These are phyloP conservation scores for Ballota nigra DNA, from an alignment of 257 asterid genomes.

Conservation along the genomic window DNA sequence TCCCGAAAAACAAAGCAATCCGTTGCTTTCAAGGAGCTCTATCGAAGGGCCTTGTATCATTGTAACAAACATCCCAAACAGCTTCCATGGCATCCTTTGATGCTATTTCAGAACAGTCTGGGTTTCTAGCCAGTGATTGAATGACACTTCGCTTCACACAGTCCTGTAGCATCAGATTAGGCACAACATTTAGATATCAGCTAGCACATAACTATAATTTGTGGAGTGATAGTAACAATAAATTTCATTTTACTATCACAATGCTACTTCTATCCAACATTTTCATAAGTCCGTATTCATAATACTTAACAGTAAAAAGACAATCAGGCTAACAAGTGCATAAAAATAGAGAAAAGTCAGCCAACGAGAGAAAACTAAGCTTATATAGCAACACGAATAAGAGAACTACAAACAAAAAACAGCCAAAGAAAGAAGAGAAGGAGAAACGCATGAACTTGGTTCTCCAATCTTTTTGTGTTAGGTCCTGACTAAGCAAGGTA, in stretches of 20 bases:
- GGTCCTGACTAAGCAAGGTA: too few relatives aligned
- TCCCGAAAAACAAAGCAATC: background rate
- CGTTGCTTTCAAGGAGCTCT: constrained; percentile 89
- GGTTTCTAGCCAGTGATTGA: constrained; percentile 61
- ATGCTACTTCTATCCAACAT: background rate
- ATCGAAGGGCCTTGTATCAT: constrained; percentile 87
- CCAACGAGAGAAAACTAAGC: background rate
- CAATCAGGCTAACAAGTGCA: background rate
- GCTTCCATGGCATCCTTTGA: constrained; percentile 90
- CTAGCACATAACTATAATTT: too few relatives aligned
- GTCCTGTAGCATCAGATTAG: constrained; percentile 42
- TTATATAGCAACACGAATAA: background rate
- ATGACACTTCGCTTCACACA: constrained; percentile 82
- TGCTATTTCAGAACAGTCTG: constrained; percentile 69
- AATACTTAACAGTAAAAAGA: background rate
- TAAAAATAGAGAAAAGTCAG: background rate
- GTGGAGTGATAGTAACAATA: too few relatives aligned
- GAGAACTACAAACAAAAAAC: background rate
- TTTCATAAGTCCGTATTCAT: background rate
- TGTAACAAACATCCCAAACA: constrained; percentile 93
- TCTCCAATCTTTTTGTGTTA: too few relatives aligned
- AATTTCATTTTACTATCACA: too few relatives aligned
- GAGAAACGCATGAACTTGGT: too few relatives aligned
- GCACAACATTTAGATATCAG: too few relatives aligned
- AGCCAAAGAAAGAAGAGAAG: background rate